Conservation (phyloP, 2,329 filamentous ascomycete genomes). For the Claviceps monticola region DNA sequence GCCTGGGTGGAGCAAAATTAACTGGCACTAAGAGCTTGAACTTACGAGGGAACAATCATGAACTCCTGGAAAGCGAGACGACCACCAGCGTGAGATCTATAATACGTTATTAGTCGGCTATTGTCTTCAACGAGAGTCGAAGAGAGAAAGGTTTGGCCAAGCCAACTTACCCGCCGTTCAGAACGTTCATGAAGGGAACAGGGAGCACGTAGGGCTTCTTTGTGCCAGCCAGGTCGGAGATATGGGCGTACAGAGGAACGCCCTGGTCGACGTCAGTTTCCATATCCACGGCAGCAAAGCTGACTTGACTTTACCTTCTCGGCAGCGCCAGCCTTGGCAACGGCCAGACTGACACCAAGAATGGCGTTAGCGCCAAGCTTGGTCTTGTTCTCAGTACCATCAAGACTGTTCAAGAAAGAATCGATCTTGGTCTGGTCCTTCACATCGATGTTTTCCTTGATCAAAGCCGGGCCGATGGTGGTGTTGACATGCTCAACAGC, state of each 20-base stretch:
- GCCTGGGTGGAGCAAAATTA: constrained; percentile 5
- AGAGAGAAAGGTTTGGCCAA: background rate
- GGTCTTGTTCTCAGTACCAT: constrained; percentile 75
- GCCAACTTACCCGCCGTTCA: constrained; percentile 52
- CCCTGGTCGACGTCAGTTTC: constrained; percentile 28
- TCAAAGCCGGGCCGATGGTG: constrained; percentile 64
- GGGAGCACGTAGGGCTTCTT: constrained; percentile 87
- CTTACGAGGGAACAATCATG: constrained; percentile 79
- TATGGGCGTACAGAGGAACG: constrained; percentile 75
- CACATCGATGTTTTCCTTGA: constrained; percentile 71
- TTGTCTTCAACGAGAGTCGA: background rate
- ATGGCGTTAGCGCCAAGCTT: constrained; percentile 83
- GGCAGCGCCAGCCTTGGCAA: constrained; percentile 80
- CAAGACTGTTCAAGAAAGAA: constrained; percentile 72
- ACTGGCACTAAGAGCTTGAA: constrained; percentile 12
- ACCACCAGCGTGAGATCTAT: constrained; percentile 86
- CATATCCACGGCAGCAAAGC: too few relatives aligned
- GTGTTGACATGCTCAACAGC: constrained; percentile 79
- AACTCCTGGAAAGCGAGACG: constrained; percentile 92
- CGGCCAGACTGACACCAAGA: constrained; percentile 68
- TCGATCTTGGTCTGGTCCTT: constrained; percentile 79
- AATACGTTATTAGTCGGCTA: background rate
- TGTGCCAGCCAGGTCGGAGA: constrained; percentile 76
- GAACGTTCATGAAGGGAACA: constrained; percentile 87
- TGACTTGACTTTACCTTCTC: constrained; percentile 47